A percentile compares a stretch with the other conserved stretches of the same genome.
phyloP scores from a whole-genome alignment of 1,284 basidiomycete species.

The Rugosomyces carneus region DNA sequence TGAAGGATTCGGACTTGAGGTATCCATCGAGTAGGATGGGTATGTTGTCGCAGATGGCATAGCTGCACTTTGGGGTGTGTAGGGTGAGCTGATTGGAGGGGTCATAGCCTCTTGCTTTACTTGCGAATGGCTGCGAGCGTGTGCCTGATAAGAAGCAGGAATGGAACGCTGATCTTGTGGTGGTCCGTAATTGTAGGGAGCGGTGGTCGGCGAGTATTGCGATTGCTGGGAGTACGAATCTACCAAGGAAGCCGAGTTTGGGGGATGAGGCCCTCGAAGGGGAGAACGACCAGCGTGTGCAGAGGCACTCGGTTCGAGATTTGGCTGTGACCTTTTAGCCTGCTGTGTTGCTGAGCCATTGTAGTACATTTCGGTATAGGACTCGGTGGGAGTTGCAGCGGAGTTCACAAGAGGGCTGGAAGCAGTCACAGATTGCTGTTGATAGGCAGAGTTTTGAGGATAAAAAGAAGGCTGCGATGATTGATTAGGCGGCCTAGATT shows the following conservation, averaged over 20 bases:
- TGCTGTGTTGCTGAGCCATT: conserved; percentile 40
- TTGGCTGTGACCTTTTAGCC: conserved; percentile 50
- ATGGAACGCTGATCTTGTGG: conserved; percentile 41
- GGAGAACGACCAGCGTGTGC: conserved; percentile 53
- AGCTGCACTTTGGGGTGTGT: conserved; percentile 40
- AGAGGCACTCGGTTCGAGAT: conserved; percentile 43
- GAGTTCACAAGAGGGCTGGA: conserved; percentile 30
- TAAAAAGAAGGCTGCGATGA: conserved; percentile 47
- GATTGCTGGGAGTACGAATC: conserved; percentile 66
- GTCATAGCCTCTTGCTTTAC: conserved; percentile 48
- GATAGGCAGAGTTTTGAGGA: conserved; percentile 52
- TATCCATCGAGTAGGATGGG: conserved; percentile 46
- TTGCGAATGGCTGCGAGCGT: conserved; percentile 55
- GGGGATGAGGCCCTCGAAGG: conserved; percentile 44
- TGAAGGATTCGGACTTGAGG: conserved; percentile 53
- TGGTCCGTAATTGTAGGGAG: conserved; percentile 49
- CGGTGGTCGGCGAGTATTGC: conserved; percentile 54
- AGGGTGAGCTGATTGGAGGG: conserved; percentile 47
- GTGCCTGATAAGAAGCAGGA: conserved; percentile 44
- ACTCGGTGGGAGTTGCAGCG: conserved; percentile 31
- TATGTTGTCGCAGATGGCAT: conserved; percentile 26
- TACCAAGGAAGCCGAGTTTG: conserved; percentile 40
- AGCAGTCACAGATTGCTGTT: conserved; percentile 37
- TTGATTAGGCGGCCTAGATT: conserved; percentile 24
- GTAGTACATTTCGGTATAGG: conserved; percentile 64